Conservation (phyloP, 2,329 filamentous ascomycete genomes). For the Blastomyces percursus region DNA sequence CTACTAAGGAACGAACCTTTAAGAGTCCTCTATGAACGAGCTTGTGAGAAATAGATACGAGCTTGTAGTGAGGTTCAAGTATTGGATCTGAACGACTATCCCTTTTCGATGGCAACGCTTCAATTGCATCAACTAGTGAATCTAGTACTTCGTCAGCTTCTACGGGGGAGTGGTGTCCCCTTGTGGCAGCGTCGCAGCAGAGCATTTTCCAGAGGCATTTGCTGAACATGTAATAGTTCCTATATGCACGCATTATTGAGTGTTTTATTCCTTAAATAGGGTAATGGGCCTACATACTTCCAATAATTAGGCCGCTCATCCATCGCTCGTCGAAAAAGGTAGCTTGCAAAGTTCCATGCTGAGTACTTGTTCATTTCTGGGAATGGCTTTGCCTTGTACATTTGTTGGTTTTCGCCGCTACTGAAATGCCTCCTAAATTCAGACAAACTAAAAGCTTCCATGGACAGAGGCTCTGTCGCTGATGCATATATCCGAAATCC, state of each 20-base stretch:
- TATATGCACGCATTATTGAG: constrained; percentile 24
- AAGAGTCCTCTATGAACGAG: constrained; percentile 49
- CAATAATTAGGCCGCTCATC: constrained; percentile 50
- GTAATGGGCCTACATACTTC: constrained; percentile 39
- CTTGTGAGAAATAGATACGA: constrained; percentile 72
- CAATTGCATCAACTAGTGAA: constrained; percentile 49
- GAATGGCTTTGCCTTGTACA: constrained; percentile 50
- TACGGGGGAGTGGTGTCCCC: constrained; percentile 26
- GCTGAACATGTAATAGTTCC: constrained; percentile 56
- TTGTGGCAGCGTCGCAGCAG: constrained; percentile 34
- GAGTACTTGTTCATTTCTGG: constrained; percentile 47
- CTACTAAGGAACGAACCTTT: constrained; percentile 25
- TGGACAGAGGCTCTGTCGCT: constrained; percentile 55
- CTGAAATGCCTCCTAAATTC: constrained; percentile 54
- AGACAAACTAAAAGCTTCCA: constrained; percentile 54
- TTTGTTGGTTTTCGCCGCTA: constrained; percentile 40
- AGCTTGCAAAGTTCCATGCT: constrained; percentile 54
- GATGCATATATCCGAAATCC: constrained; percentile 58
- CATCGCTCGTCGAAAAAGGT: constrained; percentile 50
- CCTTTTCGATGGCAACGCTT: constrained; percentile 49
- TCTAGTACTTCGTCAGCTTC: constrained; percentile 43
- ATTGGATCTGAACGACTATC: constrained; percentile 60
- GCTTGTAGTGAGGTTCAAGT: constrained; percentile 86
- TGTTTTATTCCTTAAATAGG: not conserved
- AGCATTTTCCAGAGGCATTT: constrained; percentile 67